Evolutionary conservation across 768 basidiomycete genomes (phyloP).

Genomic region (Russula earlei): DNA sequence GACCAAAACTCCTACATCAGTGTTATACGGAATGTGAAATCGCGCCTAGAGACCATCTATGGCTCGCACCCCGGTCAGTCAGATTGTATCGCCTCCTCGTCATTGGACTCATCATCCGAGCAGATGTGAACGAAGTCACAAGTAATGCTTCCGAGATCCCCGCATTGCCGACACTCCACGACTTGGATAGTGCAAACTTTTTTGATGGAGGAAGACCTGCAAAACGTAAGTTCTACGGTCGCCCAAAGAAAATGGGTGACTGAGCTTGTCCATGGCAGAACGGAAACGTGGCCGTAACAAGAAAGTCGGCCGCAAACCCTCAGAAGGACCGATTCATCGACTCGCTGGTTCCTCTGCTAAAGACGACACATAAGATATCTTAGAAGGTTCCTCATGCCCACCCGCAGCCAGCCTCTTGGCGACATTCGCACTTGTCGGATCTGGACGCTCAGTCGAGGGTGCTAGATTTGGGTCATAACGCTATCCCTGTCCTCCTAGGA

Average conservation of each 20-base stretch:
- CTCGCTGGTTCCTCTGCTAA: not conserved
- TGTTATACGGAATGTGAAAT: constrained; percentile 8
- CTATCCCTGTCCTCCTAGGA: not conserved
- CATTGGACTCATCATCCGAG: not conserved
- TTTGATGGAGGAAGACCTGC: not conserved
- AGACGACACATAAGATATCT: not conserved
- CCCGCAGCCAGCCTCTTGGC: no score
- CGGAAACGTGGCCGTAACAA: not conserved
- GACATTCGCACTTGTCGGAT: not conserved
- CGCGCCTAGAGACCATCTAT: constrained; percentile 15
- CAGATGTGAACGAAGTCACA: constrained; percentile 2
- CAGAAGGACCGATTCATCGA: not conserved
- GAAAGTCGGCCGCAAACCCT: not conserved
- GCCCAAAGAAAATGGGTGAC: not conserved
- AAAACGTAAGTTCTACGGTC: not conserved
- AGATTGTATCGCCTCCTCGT: not conserved
- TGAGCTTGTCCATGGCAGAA: not conserved
- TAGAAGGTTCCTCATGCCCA: no score
- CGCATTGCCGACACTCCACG: not conserved
- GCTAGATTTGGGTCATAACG: not conserved
- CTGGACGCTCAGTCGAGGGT: not conserved
- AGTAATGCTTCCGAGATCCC: not conserved
- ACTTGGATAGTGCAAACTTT: constrained; percentile 4
- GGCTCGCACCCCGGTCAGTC: constrained; percentile 6
- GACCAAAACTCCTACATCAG: not conserved